A percentile compares a stretch with the other conserved stretches of the same genome.
Evolutionary conservation across 441 rosid genomes (phyloP).

Genomic region (Croton laevigatus): DNA sequence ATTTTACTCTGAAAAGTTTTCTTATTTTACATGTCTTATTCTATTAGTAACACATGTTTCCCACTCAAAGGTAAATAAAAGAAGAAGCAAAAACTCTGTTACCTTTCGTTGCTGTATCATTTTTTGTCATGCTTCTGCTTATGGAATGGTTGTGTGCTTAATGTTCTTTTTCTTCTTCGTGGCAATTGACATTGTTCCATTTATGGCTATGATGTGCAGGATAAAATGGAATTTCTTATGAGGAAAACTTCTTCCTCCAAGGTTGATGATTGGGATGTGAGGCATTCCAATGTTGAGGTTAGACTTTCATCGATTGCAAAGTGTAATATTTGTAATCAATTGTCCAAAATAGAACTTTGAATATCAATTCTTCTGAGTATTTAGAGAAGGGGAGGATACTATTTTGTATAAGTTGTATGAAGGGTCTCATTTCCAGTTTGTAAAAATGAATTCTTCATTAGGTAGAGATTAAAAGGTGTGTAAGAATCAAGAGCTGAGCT

Average conservation of each 20-base stretch:
- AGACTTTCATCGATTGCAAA: constrained; percentile 15
- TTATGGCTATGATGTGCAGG: constrained; percentile 26
- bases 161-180: background rate
- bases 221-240: constrained; percentile 16
- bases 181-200: constrained; percentile 6
- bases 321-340: constrained; percentile 30
- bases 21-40: background rate
- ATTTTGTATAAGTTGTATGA: constrained; percentile 22
- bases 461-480: constrained; percentile 9
- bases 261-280: constrained; percentile 10
- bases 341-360: constrained; percentile 24
- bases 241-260: constrained; percentile 14
- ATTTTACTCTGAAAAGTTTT: background rate
- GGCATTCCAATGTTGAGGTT: constrained; percentile 26
- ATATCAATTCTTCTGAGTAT: constrained; percentile 22
- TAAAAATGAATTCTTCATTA: constrained; percentile 22
- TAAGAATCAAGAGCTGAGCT: background rate
- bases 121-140: background rate
- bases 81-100: background rate
- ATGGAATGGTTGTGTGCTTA: background rate
- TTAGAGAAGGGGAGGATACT: constrained; percentile 19
- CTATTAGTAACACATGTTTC: background rate
- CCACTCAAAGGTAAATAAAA: background rate
- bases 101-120: no score
- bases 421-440: constrained; percentile 18